phyloP scores from a whole-genome alignment of 179 eudicot genomes.

The Spinacia oleracea region DNA sequence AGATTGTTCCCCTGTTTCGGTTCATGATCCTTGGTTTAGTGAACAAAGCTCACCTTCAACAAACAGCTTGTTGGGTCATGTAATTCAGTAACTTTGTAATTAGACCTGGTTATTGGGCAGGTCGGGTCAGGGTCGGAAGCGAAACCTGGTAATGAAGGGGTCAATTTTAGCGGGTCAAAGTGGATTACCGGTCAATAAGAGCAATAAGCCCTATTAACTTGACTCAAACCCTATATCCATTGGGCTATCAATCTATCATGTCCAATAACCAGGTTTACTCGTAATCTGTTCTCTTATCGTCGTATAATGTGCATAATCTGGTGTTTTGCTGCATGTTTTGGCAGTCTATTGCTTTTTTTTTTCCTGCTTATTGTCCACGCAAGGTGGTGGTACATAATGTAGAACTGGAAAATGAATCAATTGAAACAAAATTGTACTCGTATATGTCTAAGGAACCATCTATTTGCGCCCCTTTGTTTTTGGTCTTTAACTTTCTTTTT shows the following conservation, averaged over 20 bases:
- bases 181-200: no score
- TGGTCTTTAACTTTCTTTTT: no score
- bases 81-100: conserved; percentile 33
- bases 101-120: no score
- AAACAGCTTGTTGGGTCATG: conserved; percentile 44
- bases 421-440: conserved; percentile 9
- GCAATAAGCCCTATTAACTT: no score
- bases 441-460: neutral
- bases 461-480: neutral
- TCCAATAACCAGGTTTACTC: no score
- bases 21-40: conserved; percentile 50
- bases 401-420: conserved; percentile 16
- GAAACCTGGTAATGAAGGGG: no score
- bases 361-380: conserved; percentile 23
- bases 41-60: conserved; percentile 56
- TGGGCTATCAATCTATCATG: no score
- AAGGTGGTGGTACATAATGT: conserved; percentile 24
- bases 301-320: conserved; percentile 26
- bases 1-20: conserved; percentile 50
- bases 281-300: neutral
- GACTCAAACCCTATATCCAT: no score
- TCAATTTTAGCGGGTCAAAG: no score
- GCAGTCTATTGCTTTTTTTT: neutral
- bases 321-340: conserved; percentile 3
- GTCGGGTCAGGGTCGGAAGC: no score